phyloP scores from a whole-genome alignment of 1,139 yeast species.

The Sugiyamaella paludigena region DNA sequence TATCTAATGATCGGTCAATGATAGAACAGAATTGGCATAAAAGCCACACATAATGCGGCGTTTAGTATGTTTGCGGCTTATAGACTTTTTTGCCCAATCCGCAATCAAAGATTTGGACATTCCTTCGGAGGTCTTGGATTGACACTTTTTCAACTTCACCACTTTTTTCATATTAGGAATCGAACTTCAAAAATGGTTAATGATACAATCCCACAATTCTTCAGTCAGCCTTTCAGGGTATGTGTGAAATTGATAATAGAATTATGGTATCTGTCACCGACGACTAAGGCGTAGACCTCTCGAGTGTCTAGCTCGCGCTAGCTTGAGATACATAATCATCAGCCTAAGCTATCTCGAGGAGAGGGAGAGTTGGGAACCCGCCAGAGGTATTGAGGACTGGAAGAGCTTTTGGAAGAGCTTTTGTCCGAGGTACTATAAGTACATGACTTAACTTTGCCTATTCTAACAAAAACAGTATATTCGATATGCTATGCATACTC shows the following conservation, averaged over 20 bases:
- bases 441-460: not conserved
- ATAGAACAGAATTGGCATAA: no score
- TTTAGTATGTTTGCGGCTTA: not conserved
- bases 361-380: no score
- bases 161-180: not conserved
- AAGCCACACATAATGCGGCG: slow-evolving; percentile 1
- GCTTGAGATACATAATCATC: no score
- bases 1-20: no score
- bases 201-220: slow-evolving; percentile 20
- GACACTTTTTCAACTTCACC: slow-evolving; percentile 1
- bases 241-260: slow-evolving; percentile 12
- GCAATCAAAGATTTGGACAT: not conserved
- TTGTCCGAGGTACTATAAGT: no score
- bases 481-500: slow-evolving; percentile 74
- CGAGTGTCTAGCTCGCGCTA: no score
- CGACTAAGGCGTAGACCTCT: no score
- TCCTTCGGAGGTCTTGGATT: no score
- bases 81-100: slow-evolving; percentile 7
- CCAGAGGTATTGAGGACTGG: no score
- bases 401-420: no score
- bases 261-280: no score
- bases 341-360: no score
- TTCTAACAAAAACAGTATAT: slow-evolving; percentile 51
- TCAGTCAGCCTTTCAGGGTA: slow-evolving; percentile 29
- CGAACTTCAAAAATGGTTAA: slow-evolving; percentile 7